Conservation (phyloP, 805 yeast genomes). For the Ogataea chonburiensis region DNA sequence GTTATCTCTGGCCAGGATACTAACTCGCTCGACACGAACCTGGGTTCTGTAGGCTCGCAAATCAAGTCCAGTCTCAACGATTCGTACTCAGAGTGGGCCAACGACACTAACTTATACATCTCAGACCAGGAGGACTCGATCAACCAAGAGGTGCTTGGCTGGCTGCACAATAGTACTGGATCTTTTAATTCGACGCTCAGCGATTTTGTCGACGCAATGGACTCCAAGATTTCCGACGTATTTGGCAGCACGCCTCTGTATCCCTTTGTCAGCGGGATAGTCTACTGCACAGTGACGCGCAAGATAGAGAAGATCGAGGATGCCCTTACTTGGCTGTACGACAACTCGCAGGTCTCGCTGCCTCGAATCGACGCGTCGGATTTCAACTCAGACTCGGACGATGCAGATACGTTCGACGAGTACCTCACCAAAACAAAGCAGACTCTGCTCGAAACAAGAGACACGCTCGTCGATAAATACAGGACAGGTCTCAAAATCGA, state of each 20-base stretch:
- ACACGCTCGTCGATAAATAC: slow-evolving; percentile 34
- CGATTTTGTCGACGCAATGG: slow-evolving; percentile 56
- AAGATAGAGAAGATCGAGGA: slow-evolving; percentile 64
- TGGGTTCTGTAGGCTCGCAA: slow-evolving; percentile 13
- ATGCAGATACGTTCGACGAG: slow-evolving; percentile 12
- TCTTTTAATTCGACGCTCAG: slow-evolving; percentile 61
- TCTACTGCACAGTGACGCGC: slow-evolving; percentile 76
- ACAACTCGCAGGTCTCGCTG: slow-evolving; percentile 55
- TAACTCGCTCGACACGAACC: slow-evolving; percentile 11
- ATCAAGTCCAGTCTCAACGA: slow-evolving; percentile 27
- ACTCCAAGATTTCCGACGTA: slow-evolving; percentile 51
- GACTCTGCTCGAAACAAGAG: slow-evolving; percentile 27
- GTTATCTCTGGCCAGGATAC: slow-evolving; percentile 14
- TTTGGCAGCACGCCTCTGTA: slow-evolving; percentile 72
- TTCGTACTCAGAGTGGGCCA: slow-evolving; percentile 49
- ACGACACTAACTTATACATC: slow-evolving; percentile 55
- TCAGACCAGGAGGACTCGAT: slow-evolving; percentile 45
- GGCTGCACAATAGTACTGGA: slow-evolving; percentile 56
- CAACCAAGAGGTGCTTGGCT: slow-evolving; percentile 66
- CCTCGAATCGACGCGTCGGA: slow-evolving; percentile 44
- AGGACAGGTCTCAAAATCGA: slow-evolving; percentile 42
- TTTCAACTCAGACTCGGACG: slow-evolving; percentile 8
- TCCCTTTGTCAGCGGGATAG: slow-evolving; percentile 60
- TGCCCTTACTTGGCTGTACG: slow-evolving; percentile 78
- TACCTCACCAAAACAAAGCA: slow-evolving; percentile 22